Evolutionary conservation across 1,284 basidiomycete species (phyloP), one percentile per base, ranked within the genome.

Genomic region (Sphaerobolus stellatus): DNA sequence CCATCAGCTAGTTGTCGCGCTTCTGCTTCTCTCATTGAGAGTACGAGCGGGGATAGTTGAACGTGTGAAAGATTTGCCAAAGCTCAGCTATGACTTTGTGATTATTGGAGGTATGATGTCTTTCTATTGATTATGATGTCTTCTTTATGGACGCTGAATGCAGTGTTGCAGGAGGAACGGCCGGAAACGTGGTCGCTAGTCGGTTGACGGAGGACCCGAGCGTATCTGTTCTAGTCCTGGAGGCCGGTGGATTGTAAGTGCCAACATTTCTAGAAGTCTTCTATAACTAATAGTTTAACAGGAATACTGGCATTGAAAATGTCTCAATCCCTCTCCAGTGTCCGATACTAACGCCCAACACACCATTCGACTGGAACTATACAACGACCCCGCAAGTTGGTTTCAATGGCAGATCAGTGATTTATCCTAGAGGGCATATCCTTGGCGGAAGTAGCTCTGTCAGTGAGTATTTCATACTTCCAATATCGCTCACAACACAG

Each of bases 81-180:
- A n/a, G n/a, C n/a, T n/a, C n/a, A n/a, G n/a, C n/a, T 36, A 36
- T 36, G 41, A 43, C 18, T 43, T 43, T 43, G 28, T 43, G 13
- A 43, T 43, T 27, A 22, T 43, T 27, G 41, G 41, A n/a, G 41
- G 41, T 43, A 27, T 13, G 41, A 4, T 43, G 8, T 43, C 8
- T 43, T 43, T 43, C n/a, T n/a, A n/a, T n/a, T n/a, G n/a, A n/a
- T 43, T 43, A 24, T 22, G n/a, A 4, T 38, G 36, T 7, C n/a
- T 16, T 38, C 5, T n/a, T n/a, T n/a, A 7, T 38, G n/a, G n/a
- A 7, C 36, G 5, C 41, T n/a, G 28, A n/a, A 43, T 43, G n/a
- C 16, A 77, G 22, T 22, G 7, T 7, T 7, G 36, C 28, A 43
- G 41, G 41, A 22, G 41, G 41, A n/a, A 43, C 41, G 7, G 41